Evolutionary conservation across 257 asterid genomes (phyloP).

Genomic region (Solanum appendiculatum): DNA sequence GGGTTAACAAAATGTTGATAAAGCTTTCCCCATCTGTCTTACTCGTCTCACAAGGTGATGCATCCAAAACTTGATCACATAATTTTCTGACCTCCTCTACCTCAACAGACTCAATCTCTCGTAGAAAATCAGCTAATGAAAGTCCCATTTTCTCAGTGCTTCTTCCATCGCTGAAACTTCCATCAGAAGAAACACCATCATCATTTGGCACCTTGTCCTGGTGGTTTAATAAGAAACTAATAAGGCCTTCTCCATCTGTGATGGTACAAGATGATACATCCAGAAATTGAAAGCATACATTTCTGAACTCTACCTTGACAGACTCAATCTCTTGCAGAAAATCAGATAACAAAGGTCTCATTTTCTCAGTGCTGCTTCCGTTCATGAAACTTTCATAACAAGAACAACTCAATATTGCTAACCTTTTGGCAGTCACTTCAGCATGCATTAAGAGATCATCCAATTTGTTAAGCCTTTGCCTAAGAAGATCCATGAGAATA

Average conservation of each 20-base stretch:
- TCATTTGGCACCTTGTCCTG: neutral
- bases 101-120: neutral
- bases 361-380: neutral
- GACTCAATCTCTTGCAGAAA: neutral
- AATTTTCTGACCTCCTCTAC: neutral
- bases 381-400: neutral
- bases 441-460: neutral
- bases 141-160: neutral
- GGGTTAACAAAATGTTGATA: neutral
- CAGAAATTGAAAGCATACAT: neutral
- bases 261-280: neutral
- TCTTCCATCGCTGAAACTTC: neutral
- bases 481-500: neutral
- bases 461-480: neutral
- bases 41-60: neutral
- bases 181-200: neutral
- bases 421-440: neutral
- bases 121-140: neutral
- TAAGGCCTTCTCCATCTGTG: neutral
- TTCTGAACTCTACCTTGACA: neutral
- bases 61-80: neutral
- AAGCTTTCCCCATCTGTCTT: neutral
- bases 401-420: neutral
- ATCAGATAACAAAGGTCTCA: neutral
- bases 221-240: neutral